Conservation (phyloP, 164 flowering plant species). For the Cinnamomum chago region DNA sequence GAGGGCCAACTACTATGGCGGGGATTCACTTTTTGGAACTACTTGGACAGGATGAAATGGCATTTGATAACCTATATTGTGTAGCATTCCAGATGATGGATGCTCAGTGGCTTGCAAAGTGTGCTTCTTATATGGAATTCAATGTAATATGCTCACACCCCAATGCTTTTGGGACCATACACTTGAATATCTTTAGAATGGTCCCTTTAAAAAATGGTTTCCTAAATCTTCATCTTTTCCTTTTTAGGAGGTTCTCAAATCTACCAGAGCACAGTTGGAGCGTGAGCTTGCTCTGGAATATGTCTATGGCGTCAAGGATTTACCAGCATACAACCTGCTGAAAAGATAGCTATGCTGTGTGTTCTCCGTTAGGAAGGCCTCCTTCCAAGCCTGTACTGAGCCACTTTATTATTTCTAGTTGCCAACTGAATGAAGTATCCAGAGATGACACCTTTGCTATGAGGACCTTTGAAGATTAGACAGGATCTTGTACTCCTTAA, state of each 20-base stretch:
- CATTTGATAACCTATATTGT: constrained; percentile 70
- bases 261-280: constrained; percentile 68
- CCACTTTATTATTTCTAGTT: neutral
- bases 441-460: too few relatives aligned
- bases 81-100: constrained; percentile 74
- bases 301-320: constrained; percentile 45
- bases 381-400: neutral
- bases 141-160: constrained; percentile 33
- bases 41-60: constrained; percentile 68
- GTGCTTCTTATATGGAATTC: constrained; percentile 81
- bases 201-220: neutral
- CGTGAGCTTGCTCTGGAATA: constrained; percentile 71
- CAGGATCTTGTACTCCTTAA: neutral
- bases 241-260: constrained; percentile 73
- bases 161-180: neutral
- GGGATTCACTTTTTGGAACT: constrained; percentile 59
- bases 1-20: constrained; percentile 47
- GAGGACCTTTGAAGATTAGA: neutral
- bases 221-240: neutral
- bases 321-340: constrained; percentile 68
- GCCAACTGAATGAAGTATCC: too few relatives aligned
- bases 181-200: neutral
- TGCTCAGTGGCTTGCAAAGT: constrained; percentile 84
- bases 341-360: constrained; percentile 4
- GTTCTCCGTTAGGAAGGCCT: neutral